phyloP scores from a whole-genome alignment of 306 rosid species.

The Phaseolus lunatus region DNA sequence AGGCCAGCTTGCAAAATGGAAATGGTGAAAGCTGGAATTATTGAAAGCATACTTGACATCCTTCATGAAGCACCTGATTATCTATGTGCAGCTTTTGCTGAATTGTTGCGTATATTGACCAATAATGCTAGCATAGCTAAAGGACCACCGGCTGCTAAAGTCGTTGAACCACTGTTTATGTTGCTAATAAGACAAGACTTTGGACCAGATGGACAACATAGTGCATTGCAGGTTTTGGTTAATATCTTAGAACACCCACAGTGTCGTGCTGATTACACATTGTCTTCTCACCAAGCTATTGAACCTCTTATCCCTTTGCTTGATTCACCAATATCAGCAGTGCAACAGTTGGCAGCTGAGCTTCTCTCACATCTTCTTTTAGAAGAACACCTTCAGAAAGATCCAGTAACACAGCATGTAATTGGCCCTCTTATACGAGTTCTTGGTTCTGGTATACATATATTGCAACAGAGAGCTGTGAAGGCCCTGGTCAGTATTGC shows the following conservation, averaged over 20 bases:
- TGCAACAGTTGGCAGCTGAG: constrained; percentile 95
- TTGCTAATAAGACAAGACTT: constrained; percentile 89
- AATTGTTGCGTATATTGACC: constrained; percentile 93
- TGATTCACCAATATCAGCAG: constrained; percentile 89
- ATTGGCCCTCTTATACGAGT: constrained; percentile 91
- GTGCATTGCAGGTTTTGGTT: constrained; percentile 97
- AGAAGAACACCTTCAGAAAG: constrained; percentile 95
- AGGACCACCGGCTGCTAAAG: constrained; percentile 94
- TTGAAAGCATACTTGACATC: constrained; percentile 89
- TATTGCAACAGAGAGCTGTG: constrained; percentile 97
- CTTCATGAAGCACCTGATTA: constrained; percentile 97
- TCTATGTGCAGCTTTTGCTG: constrained; percentile 92
- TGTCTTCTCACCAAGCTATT: constrained; percentile 82
- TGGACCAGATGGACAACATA: constrained; percentile 98
- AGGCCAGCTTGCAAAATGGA: constrained; percentile 94
- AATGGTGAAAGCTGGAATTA: constrained; percentile 97
- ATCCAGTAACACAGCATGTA: constrained; percentile 88
- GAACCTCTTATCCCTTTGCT: constrained; percentile 95
- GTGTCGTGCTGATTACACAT: constrained; percentile 84
- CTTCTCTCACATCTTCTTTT: constrained; percentile 91
- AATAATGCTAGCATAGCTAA: constrained; percentile 98
- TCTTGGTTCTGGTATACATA: constrained; percentile 91
- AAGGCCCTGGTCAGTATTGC: constrained; percentile 95
- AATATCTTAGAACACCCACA: constrained; percentile 96
- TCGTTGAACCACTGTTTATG: constrained; percentile 88